Evolutionary conservation across 768 basidiomycete genomes (phyloP), one percentile per base, ranked within the genome.

Genomic region (Roridomyces roridus): DNA sequence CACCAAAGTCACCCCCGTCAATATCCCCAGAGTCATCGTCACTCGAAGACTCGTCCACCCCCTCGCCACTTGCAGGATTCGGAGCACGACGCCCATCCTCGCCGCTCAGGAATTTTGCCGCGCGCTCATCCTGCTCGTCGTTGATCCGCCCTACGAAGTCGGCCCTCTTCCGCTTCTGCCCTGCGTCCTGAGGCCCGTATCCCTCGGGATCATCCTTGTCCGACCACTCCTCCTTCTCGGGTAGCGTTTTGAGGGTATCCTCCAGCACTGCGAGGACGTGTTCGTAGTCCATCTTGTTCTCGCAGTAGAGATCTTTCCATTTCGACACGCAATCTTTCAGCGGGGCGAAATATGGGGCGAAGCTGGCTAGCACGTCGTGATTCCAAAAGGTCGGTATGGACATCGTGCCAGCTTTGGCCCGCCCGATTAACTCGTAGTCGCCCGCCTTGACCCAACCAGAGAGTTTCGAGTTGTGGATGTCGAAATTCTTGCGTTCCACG

Each of bases 271-370:
- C 24, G 23, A 46, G 45, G 12, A 47, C 45, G 2, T 36, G 15
- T 3, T 36, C 42, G 42, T 57, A 34, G 4, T 29, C 25, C 15
- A 57, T 40, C 1, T 28, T 45, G 0, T 35, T 18, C 15, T 39
- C 23, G 14, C 31, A 15, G 12, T 18, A 45, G 14, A 50, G 26
- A 17, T 50, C 18, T 17, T 36, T 37, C 55, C 55, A 57, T 15
- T 39, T 48, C 2, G 55, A 24, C 9, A 29, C 23, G 23, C 55
- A 57, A 1, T 34, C 21, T 14, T 51, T 46, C 15, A 57, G 43
- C 6, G 48, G 44, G 21, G 37, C 55, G 36, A 57, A 57, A 37
- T 57, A 57, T 24, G 48, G 55, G 9, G 48, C 43, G 8, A 57
- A 34, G 4, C 5, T 29, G 10, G 4, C 1, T 12, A 57, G 37